These are phyloP conservation scores for Chytridiales sp. DNA, from an alignment of 371 early-diverging fungal species.

Conservation along the genomic window DNA sequence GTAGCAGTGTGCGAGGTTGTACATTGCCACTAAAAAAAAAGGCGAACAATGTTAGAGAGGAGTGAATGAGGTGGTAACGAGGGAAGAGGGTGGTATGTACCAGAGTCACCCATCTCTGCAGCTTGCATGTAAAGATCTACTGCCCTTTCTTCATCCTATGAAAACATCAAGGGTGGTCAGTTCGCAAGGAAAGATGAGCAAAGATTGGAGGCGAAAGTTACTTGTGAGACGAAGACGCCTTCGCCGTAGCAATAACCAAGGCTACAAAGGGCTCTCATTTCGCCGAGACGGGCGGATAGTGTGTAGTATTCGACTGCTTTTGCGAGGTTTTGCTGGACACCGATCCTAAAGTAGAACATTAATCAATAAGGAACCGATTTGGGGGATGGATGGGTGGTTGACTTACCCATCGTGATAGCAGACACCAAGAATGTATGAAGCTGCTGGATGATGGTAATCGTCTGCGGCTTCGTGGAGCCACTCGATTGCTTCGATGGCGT, in stretches of 20 bases:
- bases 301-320: conserved; percentile 70
- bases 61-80: background rate
- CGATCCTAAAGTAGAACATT: conserved; percentile 69
- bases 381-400: no score
- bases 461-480: conserved; percentile 65
- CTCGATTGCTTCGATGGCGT: conserved; percentile 47
- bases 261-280: conserved; percentile 77
- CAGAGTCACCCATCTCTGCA: conserved; percentile 51
- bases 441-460: conserved; percentile 22
- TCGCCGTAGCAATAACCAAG: conserved; percentile 90
- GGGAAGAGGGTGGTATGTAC: background rate
- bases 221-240: conserved; percentile 69
- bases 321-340: conserved; percentile 59
- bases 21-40: conserved; percentile 66
- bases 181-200: no score
- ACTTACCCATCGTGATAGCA: conserved; percentile 56
- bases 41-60: background rate
- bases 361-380: no score
- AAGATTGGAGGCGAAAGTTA: no score
- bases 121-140: conserved; percentile 46
- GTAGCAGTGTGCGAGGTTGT: conserved; percentile 88
- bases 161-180: no score
- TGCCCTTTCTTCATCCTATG: conserved; percentile 39
- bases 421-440: conserved; percentile 31
- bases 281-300: conserved; percentile 72